These are phyloP conservation scores for Plicaturopsis crispa DNA, from an alignment of 768 basidiomycete species.

Conservation along the genomic window DNA sequence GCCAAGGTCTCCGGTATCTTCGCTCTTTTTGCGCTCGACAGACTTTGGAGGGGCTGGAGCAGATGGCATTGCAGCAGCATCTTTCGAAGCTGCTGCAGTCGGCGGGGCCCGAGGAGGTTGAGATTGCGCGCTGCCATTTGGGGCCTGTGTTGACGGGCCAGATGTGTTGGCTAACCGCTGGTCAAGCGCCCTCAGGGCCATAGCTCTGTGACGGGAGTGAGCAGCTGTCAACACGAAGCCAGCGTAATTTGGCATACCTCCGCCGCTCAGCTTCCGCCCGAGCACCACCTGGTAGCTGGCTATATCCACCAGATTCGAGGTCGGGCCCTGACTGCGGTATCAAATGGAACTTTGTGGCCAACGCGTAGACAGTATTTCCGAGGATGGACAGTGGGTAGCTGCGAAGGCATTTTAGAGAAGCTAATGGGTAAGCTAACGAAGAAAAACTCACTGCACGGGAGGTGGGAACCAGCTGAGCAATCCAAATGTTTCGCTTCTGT, in stretches of 20 bases:
- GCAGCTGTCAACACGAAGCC: background rate
- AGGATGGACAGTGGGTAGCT: constrained; percentile 68
- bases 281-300: constrained; percentile 75
- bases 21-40: constrained; percentile 31
- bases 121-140: constrained; percentile 5
- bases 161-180: constrained; percentile 73
- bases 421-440: background rate
- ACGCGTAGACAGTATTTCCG: constrained; percentile 58
- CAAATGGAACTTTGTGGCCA: constrained; percentile 65
- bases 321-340: constrained; percentile 62
- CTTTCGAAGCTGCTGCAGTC: constrained; percentile 24
- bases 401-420: constrained; percentile 1
- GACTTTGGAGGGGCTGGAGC: constrained; percentile 9
- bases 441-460: constrained; percentile 70
- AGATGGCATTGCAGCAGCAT: constrained; percentile 13
- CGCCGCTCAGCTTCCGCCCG: constrained; percentile 95
- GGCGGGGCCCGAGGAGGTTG: constrained; percentile 18
- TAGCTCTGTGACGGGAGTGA: constrained; percentile 50
- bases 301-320: constrained; percentile 66
- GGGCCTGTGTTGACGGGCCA: constrained; percentile 19
- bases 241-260: constrained; percentile 46
- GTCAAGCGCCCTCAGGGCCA: constrained; percentile 95
- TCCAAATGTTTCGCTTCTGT: constrained; percentile 93
- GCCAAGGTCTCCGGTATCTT: constrained; percentile 22
- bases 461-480: constrained; percentile 97